phyloP scores from a whole-genome alignment of 2,329 filamentous ascomycete genomes.

The Cordyceps cicadae region DNA sequence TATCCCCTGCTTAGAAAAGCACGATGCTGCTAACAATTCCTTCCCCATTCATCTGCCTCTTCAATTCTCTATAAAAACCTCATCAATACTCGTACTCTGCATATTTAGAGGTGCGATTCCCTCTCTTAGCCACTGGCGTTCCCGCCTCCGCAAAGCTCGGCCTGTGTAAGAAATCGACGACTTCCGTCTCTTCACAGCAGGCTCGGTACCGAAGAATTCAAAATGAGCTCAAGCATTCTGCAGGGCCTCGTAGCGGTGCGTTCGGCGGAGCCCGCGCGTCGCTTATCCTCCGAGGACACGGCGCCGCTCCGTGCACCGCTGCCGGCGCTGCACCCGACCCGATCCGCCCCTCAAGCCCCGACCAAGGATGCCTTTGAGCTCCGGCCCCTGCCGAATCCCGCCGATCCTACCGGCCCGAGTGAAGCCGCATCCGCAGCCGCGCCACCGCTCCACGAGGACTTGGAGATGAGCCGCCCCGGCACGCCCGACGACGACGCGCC shows the following conservation, averaged over 20 bases:
- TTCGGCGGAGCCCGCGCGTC: background rate
- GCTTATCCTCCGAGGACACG: background rate
- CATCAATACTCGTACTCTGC: too few relatives aligned
- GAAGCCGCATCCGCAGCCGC: background rate
- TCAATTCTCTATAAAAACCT: background rate
- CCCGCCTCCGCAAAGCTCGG: background rate
- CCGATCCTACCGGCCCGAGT: background rate
- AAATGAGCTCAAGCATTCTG: constrained; percentile 1
- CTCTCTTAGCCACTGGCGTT: background rate
- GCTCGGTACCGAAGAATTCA: background rate
- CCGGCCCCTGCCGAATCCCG: background rate
- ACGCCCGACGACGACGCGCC: constrained; percentile 28
- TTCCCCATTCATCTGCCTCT: background rate
- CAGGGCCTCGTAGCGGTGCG: constrained; percentile 7
- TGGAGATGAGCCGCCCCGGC: constrained; percentile 47
- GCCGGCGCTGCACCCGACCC: background rate
- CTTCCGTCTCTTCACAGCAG: background rate
- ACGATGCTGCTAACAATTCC: background rate
- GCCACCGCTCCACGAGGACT: constrained; percentile 19
- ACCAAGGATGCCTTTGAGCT: background rate
- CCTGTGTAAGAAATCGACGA: background rate
- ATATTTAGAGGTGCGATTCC: background rate
- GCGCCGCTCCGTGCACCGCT: background rate
- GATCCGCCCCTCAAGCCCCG: background rate
- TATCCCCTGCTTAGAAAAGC: constrained; percentile 2